phyloP scores from a whole-genome alignment of 495 filamentous ascomycete genomes.

The Penicillium waksmanii region DNA sequence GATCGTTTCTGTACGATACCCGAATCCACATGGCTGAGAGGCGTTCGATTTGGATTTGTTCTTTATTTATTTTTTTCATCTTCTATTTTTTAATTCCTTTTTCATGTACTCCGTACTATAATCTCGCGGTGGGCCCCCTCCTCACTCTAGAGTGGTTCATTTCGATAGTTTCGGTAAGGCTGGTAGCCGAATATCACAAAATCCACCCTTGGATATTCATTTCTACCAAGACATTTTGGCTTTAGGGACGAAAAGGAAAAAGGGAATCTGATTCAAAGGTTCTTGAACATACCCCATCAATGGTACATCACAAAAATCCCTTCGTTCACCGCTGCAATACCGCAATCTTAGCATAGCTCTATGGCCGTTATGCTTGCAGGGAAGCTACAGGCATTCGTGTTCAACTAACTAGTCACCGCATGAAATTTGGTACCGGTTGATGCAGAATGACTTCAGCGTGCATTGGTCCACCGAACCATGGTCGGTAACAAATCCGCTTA shows the following conservation, averaged over 20 bases:
- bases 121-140: not conserved
- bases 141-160: not conserved
- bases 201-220: too few species aligned
- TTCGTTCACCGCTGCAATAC: constrained; percentile 10
- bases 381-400: not conserved
- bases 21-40: constrained; percentile 22
- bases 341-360: not conserved
- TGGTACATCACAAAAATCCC: not conserved
- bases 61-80: not conserved
- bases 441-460: constrained; percentile 1
- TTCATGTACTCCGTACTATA: not conserved
- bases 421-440: not conserved
- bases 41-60: not conserved
- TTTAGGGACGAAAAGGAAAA: too few species aligned
- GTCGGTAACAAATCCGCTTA: not conserved
- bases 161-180: constrained; percentile 1
- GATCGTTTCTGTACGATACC: constrained; percentile 22
- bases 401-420: not conserved
- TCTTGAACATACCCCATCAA: not conserved
- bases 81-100: not conserved
- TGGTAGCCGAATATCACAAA: not conserved
- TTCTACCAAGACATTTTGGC: too few species aligned
- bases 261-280: not conserved
- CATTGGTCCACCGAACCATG: constrained; percentile 5
- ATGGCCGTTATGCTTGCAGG: not conserved